Percentiles rank a stretch among this genome's conserved stretches.
These are phyloP conservation scores for Phlyctochytrium arcticum DNA, from an alignment of 192 early-diverging fungal genomes.

Conservation along the genomic window DNA sequence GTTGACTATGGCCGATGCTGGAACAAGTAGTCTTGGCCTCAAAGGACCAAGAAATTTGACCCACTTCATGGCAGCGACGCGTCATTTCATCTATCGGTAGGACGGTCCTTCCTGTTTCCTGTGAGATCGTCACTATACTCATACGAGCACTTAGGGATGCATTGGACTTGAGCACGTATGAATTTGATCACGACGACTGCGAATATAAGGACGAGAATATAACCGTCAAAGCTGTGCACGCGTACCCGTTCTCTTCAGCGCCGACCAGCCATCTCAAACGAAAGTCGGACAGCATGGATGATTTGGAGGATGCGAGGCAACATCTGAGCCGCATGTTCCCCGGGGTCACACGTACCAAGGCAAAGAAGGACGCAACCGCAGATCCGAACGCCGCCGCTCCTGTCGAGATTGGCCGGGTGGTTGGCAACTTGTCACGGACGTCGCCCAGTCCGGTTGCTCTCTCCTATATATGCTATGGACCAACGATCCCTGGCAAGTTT, in stretches of 20 bases:
- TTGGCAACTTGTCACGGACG: slow-evolving; percentile 64
- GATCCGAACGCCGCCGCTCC: too few species aligned
- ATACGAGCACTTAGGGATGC: slow-evolving; percentile 2
- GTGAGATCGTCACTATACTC: background rate
- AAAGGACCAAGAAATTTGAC: slow-evolving; percentile 78
- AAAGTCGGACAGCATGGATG: background rate
- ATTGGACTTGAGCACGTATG: background rate
- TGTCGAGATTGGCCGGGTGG: slow-evolving; percentile 51
- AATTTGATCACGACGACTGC: background rate
- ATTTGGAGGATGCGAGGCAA: too few species aligned
- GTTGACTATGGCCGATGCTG: slow-evolving; percentile 80
- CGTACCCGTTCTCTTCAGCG: slow-evolving; percentile 60
- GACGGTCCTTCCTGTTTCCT: background rate
- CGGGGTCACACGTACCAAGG: background rate
- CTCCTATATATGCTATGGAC: slow-evolving; percentile 74
- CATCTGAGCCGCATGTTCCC: too few species aligned
- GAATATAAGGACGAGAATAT: slow-evolving; percentile 67
- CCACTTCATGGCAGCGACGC: slow-evolving; percentile 69
- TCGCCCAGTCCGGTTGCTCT: slow-evolving; percentile 43
- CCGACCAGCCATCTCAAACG: slow-evolving; percentile 1
- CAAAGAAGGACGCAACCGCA: too few species aligned
- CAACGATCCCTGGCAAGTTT: slow-evolving; percentile 77
- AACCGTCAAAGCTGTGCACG: slow-evolving; percentile 61
- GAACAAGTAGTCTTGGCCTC: slow-evolving; percentile 51
- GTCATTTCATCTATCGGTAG: slow-evolving; percentile 74